phyloP scores from a whole-genome alignment of 306 rosid species.

The Fagus sylvatica region DNA sequence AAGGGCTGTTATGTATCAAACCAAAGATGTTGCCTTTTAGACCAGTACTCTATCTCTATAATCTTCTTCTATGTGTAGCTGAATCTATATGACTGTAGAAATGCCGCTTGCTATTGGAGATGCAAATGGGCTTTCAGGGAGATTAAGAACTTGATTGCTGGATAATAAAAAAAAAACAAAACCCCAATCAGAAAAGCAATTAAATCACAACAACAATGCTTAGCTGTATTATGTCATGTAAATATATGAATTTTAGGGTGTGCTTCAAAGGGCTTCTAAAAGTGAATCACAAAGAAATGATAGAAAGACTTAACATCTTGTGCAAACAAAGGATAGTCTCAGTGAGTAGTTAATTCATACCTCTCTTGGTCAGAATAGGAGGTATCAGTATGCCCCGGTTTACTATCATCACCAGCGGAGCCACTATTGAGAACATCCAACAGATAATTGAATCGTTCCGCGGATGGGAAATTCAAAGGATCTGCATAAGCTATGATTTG shows the following conservation, averaged over 20 bases:
- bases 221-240: neutral
- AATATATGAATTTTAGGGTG: too few relatives aligned
- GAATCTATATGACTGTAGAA: constrained; percentile 33
- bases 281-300: neutral
- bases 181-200: neutral
- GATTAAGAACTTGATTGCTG: constrained; percentile 57
- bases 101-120: constrained; percentile 37
- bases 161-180: neutral
- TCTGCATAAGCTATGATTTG: constrained; percentile 36
- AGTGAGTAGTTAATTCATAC: constrained; percentile 31
- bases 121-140: constrained; percentile 80
- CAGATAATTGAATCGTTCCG: constrained; percentile 37
- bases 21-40: constrained; percentile 20
- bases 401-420: constrained; percentile 35
- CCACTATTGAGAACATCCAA: constrained; percentile 32
- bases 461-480: constrained; percentile 34
- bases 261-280: neutral
- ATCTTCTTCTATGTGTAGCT: constrained; percentile 21
- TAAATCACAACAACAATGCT: neutral
- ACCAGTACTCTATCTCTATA: constrained; percentile 33
- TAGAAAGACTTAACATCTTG: neutral
- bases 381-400: constrained; percentile 27
- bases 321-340: too few relatives aligned
- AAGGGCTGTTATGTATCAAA: constrained; percentile 23
- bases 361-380: constrained; percentile 50